Evolutionary conservation across 2,329 filamentous ascomycete species (phyloP).

Genomic region (Colletotrichum echinochloae): DNA sequence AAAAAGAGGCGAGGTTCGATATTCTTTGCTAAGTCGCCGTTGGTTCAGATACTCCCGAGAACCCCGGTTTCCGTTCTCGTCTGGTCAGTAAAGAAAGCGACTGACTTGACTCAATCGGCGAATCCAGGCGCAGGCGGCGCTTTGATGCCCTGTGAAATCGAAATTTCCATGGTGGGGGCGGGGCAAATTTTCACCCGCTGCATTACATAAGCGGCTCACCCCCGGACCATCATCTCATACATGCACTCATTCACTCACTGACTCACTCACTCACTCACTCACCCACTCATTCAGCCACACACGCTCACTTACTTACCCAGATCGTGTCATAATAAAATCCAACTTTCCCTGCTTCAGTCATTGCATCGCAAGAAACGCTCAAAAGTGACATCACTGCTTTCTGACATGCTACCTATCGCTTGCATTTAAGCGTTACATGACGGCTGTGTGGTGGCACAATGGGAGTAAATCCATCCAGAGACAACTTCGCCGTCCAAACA

Average conservation of each 20-base stretch:
- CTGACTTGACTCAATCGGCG: conserved; percentile 29
- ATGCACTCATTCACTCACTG: neutral
- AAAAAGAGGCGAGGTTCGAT: neutral
- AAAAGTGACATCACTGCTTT: neutral
- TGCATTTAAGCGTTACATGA: conserved; percentile 18
- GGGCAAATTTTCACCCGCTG: conserved; percentile 40
- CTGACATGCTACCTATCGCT: conserved; percentile 31
- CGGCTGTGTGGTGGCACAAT: conserved; percentile 1
- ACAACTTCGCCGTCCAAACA: conserved; percentile 11
- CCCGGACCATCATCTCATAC: neutral
- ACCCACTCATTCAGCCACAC: neutral
- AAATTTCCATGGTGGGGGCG: conserved; percentile 43
- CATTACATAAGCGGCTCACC: conserved; percentile 41
- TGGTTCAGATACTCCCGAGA: neutral
- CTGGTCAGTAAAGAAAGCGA: neutral
- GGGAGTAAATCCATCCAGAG: conserved; percentile 11
- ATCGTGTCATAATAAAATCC: neutral
- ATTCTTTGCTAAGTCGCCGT: neutral
- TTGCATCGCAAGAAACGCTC: neutral
- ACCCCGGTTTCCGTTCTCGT: neutral
- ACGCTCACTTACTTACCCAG: neutral
- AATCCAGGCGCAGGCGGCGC: conserved; percentile 17
- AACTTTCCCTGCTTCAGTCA: neutral
- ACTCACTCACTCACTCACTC: neutral
- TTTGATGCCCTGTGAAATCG: conserved; percentile 35